Evolutionary conservation across 345 rosid species (phyloP).

Genomic region (Corchorus capsularis): DNA sequence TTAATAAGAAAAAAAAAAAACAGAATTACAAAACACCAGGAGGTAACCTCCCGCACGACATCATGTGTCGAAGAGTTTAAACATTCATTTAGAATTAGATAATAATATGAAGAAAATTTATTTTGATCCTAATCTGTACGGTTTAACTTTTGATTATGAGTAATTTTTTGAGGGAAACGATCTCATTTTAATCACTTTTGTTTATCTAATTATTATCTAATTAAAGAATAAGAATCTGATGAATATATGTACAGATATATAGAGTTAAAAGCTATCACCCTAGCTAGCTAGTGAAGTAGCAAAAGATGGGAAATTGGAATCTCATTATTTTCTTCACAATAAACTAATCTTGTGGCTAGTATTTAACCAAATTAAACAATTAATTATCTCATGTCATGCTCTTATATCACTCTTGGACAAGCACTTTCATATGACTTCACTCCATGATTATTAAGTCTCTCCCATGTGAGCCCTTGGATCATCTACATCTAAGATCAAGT

Average conservation of each 20-base stretch:
- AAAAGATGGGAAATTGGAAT: neutral
- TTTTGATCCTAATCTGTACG: no score
- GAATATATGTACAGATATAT: no score
- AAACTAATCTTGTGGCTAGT: constrained; percentile 9
- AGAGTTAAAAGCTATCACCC: neutral
- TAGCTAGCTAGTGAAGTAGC: neutral
- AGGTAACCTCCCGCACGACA: no score
- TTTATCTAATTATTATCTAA: neutral
- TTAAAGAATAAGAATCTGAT: no score
- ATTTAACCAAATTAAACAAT: neutral
- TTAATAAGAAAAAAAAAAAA: no score
- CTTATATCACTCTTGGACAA: neutral
- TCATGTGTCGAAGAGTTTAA: no score
- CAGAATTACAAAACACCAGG: no score
- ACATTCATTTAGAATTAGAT: no score
- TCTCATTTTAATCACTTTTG: no score
- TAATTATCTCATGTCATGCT: constrained; percentile 3
- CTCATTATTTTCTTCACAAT: neutral
- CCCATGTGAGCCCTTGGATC: constrained; percentile 1
- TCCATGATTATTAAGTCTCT: neutral
- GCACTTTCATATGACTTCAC: neutral
- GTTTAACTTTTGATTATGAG: no score
- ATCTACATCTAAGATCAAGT: neutral
- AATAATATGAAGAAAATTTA: no score
- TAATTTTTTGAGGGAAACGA: no score